These are phyloP conservation scores for Trichoderma koningiopsis DNA, from an alignment of 2,329 filamentous ascomycete species.

Conservation along the genomic window DNA sequence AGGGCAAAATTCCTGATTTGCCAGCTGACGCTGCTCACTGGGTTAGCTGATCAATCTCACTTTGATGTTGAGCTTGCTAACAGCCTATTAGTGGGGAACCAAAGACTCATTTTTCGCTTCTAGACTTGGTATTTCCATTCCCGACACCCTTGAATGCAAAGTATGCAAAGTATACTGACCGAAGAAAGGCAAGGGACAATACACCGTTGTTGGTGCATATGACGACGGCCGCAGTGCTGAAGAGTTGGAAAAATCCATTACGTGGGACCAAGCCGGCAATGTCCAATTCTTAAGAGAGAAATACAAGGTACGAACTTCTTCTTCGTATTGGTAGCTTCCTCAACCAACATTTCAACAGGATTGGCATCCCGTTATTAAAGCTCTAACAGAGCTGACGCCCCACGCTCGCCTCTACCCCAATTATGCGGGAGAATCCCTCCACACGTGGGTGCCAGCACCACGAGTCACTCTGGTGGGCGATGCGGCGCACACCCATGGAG, in stretches of 20 bases:
- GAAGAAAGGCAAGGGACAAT: conserved; percentile 36
- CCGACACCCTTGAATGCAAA: background rate
- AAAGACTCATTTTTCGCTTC: conserved; percentile 35
- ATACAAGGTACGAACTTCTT: conserved; percentile 30
- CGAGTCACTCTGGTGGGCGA: conserved; percentile 42
- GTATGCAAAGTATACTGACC: background rate
- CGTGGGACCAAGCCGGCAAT: conserved; percentile 44
- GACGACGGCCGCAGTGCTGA: conserved; percentile 41
- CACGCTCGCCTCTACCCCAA: conserved; percentile 47
- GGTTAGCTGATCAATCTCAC: background rate
- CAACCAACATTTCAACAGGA: conserved; percentile 26
- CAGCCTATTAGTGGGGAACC: conserved; percentile 28
- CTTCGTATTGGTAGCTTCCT: background rate
- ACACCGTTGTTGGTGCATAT: conserved; percentile 46
- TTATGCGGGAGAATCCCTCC: conserved; percentile 41
- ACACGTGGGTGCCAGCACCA: conserved; percentile 40
- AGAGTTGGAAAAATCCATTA: conserved; percentile 34
- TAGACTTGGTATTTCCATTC: conserved; percentile 37
- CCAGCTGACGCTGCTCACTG: conserved; percentile 28
- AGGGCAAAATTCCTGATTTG: conserved; percentile 25
- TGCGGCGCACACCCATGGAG: conserved; percentile 45
- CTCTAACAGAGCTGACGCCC: conserved; percentile 44
- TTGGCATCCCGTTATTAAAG: conserved; percentile 46
- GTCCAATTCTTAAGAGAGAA: conserved; percentile 40
- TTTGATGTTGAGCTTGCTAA: background rate